A percentile compares a stretch with the other conserved stretches of the same genome.
These are phyloP conservation scores for Umbelopsis sp. DNA, from an alignment of 192 early-diverging fungal species.

Conservation along the genomic window DNA sequence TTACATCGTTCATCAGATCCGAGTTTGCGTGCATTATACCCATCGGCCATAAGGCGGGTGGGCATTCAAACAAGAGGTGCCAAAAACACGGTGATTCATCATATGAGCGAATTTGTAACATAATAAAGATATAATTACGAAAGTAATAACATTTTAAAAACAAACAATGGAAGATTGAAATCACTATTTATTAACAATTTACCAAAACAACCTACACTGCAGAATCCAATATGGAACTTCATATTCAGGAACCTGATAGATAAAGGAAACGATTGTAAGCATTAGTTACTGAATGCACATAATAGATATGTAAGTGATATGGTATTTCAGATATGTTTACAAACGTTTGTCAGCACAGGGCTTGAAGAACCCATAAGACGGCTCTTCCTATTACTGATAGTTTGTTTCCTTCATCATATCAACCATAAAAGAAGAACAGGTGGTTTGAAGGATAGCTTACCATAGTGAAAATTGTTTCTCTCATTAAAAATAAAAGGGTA, in stretches of 20 bases:
- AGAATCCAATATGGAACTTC: neutral
- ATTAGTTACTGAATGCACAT: constrained; percentile 3
- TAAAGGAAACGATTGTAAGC: constrained; percentile 2
- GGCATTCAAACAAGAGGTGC: constrained; percentile 19
- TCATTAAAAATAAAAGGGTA: too few species aligned
- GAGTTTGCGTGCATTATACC: constrained; percentile 18
- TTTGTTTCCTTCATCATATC: constrained; percentile 18
- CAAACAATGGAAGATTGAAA: neutral
- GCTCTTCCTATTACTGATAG: constrained; percentile 20
- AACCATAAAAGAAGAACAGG: neutral
- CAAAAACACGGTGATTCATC: constrained; percentile 19
- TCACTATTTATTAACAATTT: constrained; percentile 1
- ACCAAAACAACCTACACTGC: constrained; percentile 9
- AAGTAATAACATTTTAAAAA: neutral
- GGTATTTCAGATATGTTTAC: constrained; percentile 15
- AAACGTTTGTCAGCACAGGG: constrained; percentile 18
- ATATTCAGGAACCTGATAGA: neutral
- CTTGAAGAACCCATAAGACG: constrained; percentile 13
- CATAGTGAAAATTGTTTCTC: neutral
- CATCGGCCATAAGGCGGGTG: constrained; percentile 15
- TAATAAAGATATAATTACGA: neutral
- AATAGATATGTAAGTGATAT: neutral
- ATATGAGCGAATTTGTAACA: neutral
- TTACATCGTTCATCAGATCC: constrained; percentile 13
- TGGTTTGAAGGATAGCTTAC: neutral